Evolutionary conservation across 2,329 filamentous ascomycete genomes (phyloP).

Genomic region (Botrytis galanthina): DNA sequence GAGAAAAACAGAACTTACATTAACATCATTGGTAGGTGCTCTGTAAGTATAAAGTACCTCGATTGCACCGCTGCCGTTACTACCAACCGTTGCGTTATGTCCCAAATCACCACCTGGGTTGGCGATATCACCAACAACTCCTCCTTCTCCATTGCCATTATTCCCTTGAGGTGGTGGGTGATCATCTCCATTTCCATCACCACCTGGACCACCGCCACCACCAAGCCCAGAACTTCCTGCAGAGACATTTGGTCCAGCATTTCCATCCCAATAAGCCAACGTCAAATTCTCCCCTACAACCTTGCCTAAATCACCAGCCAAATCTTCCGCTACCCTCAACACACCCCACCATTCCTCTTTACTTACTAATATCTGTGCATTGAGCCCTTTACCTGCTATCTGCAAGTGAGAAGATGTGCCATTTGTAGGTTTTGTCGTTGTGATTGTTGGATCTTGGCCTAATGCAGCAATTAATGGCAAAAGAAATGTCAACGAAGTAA

Average conservation of each 20-base stretch:
- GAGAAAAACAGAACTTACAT: constrained; percentile 27
- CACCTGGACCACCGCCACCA: not conserved
- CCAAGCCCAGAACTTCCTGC: not conserved
- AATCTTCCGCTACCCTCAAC: constrained; percentile 63
- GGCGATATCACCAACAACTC: constrained; percentile 9
- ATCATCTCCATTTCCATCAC: not conserved
- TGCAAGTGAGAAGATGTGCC: constrained; percentile 24
- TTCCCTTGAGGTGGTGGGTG: not conserved
- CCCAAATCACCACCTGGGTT: constrained; percentile 12
- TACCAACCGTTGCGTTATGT: constrained; percentile 25
- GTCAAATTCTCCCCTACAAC: constrained; percentile 61
- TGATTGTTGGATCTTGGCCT: constrained; percentile 19
- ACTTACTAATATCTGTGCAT: constrained; percentile 55
- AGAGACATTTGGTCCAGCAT: constrained; percentile 7
- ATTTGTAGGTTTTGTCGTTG: constrained; percentile 38
- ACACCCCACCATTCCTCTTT: constrained; percentile 65
- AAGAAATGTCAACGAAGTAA: not conserved
- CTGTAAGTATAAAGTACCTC: constrained; percentile 34
- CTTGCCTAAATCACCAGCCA: constrained; percentile 67
- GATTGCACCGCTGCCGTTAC: constrained; percentile 18
- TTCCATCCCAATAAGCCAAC: constrained; percentile 33
- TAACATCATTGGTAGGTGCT: constrained; percentile 32
- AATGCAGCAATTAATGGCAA: constrained; percentile 5
- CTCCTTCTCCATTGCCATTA: constrained; percentile 16
- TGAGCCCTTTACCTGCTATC: constrained; percentile 36